Conservation (phyloP, 2,329 filamentous ascomycete genomes). For the Pochonia chlamydosporia region DNA sequence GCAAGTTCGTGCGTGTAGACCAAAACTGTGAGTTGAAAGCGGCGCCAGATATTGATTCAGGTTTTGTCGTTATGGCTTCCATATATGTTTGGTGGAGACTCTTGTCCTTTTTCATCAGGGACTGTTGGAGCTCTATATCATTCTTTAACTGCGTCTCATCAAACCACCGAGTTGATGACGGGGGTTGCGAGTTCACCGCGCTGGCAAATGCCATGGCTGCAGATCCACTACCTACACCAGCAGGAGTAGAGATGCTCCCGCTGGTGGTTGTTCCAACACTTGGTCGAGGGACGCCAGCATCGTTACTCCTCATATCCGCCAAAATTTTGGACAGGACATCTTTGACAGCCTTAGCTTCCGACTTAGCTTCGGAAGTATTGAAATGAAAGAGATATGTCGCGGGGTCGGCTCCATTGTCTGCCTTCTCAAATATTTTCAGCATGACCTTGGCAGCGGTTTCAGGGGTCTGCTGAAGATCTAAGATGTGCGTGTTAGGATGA, state of each 20-base stretch:
- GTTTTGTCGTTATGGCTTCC: slow-evolving; percentile 77
- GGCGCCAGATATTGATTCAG: slow-evolving; percentile 70
- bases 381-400: slow-evolving; percentile 83
- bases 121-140: slow-evolving; percentile 80
- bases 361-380: slow-evolving; percentile 70
- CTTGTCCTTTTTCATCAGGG: slow-evolving; percentile 75
- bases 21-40: slow-evolving; percentile 93
- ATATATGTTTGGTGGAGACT: slow-evolving; percentile 78
- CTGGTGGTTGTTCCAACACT: slow-evolving; percentile 22
- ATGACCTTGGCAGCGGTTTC: slow-evolving; percentile 85
- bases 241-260: slow-evolving; percentile 21
- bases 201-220: slow-evolving; percentile 74
- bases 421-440: slow-evolving; percentile 81
- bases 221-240: slow-evolving; percentile 42
- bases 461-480: slow-evolving; percentile 92
- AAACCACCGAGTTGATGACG: slow-evolving; percentile 59
- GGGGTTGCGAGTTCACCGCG: slow-evolving; percentile 51
- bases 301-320: slow-evolving; percentile 56
- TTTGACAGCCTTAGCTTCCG: slow-evolving; percentile 81
- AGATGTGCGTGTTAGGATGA: not conserved
- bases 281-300: slow-evolving; percentile 45
- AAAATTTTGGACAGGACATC: slow-evolving; percentile 76
- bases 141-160: slow-evolving; percentile 72
- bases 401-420: slow-evolving; percentile 50
- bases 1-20: slow-evolving; percentile 78